phyloP scores from a whole-genome alignment of 1,284 basidiomycete genomes.

The Athelia psychrophila region DNA sequence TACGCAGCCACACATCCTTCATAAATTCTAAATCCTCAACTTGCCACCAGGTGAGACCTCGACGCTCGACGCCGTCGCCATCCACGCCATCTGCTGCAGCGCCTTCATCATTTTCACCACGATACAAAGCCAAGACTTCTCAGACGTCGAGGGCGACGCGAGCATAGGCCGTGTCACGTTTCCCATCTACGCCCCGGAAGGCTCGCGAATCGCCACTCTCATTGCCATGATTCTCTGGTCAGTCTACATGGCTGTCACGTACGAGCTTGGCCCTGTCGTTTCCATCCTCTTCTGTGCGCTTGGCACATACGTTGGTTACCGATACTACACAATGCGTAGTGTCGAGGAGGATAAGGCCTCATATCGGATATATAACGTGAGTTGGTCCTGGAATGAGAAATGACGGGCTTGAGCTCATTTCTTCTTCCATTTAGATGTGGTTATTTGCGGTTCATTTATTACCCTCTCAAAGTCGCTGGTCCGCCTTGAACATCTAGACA shows the following conservation, averaged over 20 bases:
- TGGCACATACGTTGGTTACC: slow-evolving; percentile 13
- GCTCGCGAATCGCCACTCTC: slow-evolving; percentile 17
- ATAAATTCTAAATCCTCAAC: background rate
- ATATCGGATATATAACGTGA: slow-evolving; percentile 18
- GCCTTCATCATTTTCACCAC: slow-evolving; percentile 30
- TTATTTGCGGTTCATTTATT: slow-evolving; percentile 1
- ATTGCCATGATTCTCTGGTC: slow-evolving; percentile 16
- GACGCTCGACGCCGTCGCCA: slow-evolving; percentile 12
- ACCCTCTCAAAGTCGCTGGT: background rate
- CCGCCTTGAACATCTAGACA: background rate
- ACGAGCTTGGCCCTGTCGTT: slow-evolving; percentile 11
- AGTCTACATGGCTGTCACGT: slow-evolving; percentile 10
- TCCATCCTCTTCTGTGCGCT: slow-evolving; percentile 9
- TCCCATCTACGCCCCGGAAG: slow-evolving; percentile 30
- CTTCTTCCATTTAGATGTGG: slow-evolving; percentile 2
- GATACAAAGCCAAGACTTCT: slow-evolving; percentile 40
- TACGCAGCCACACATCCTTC: slow-evolving; percentile 11
- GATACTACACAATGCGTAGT: slow-evolving; percentile 12
- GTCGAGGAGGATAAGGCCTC: slow-evolving; percentile 11
- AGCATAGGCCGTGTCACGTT: slow-evolving; percentile 34
- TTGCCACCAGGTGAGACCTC: background rate
- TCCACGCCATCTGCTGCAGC: slow-evolving; percentile 23
- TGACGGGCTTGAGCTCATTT: slow-evolving; percentile 4
- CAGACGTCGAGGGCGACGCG: slow-evolving; percentile 36
- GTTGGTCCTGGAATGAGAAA: slow-evolving; percentile 1